Conservation (phyloP, 2,329 filamentous ascomycete genomes). For the Podosphaera fusca region DNA sequence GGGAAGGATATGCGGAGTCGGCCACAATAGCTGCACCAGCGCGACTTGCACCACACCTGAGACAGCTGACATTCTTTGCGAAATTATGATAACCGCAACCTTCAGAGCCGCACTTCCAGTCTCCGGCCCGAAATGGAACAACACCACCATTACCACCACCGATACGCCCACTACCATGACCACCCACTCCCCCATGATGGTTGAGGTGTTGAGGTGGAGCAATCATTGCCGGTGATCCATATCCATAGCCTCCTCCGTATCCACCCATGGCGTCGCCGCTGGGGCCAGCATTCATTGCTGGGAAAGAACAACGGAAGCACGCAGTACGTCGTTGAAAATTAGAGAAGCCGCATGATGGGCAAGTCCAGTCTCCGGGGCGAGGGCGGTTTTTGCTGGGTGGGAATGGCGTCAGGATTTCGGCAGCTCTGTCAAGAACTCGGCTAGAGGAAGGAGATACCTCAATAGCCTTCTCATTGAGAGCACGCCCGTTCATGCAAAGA, state of each 20-base stretch:
- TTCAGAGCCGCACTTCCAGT: slow-evolving; percentile 97
- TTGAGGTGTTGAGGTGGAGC: slow-evolving; percentile 54
- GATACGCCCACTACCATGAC: slow-evolving; percentile 43
- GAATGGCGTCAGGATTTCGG: slow-evolving; percentile 90
- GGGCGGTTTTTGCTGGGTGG: slow-evolving; percentile 96
- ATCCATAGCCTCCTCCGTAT: slow-evolving; percentile 39
- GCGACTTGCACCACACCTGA: slow-evolving; percentile 85
- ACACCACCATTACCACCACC: slow-evolving; percentile 62
- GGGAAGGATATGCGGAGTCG: slow-evolving; percentile 73
- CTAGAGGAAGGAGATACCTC: slow-evolving; percentile 96
- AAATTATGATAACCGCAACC: slow-evolving; percentile 98
- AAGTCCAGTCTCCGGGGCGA: slow-evolving; percentile 94
- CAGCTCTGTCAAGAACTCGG: slow-evolving; percentile 81
- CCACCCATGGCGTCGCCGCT: slow-evolving; percentile 44
- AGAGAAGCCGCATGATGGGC: slow-evolving; percentile 93
- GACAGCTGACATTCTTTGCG: slow-evolving; percentile 94
- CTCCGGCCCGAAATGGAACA: slow-evolving; percentile 91
- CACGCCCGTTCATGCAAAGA: slow-evolving; percentile 96
- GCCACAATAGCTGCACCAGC: slow-evolving; percentile 85
- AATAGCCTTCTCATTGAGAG: slow-evolving; percentile 95
- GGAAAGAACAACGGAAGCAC: slow-evolving; percentile 97
- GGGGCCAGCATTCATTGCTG: slow-evolving; percentile 64
- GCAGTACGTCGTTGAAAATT: slow-evolving; percentile 98
- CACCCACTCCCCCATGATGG: slow-evolving; percentile 27
- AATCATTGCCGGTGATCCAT: slow-evolving; percentile 59